Base-by-base conservation (phyloP, 225 moss, liverwort and hornwort species). In the Pleurozium schreberi region DNA sequence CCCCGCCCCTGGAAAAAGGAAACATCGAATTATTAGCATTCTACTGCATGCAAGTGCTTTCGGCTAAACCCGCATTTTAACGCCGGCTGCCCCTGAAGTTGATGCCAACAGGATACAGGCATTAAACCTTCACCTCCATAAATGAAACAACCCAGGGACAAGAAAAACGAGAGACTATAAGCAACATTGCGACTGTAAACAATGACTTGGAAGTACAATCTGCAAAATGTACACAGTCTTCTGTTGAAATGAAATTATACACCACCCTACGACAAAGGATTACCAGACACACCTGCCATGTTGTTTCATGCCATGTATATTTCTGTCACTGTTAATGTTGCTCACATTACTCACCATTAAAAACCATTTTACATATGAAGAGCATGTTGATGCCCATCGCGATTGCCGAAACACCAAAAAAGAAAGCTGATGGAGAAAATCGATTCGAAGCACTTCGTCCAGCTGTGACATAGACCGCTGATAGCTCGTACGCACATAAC, bases 371-470 rank as follows among this genome's bases (percentile, higher is more conserved):
- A 91, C 99, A 99, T 87, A 99, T 97, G 81, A 99, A 99, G 80
- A 99, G 96, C 99, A 99, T 99, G 87, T 99, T 99, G 84, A 99
- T 96, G 89, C 99, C 99, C 96, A 99, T 94, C 12, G 97, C 96
- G 80, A 99, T 97, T 64, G 99, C 99, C 65, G 99, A 97, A 47
- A 99, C 99, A 65, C 99, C 99, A 87, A 99, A 99, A 93, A 99
- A 99, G 91, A 99, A 99, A 85, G 96, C 99, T 66, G 99, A 99
- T 33, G 97, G 94, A 81, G 99, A 99, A 89, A 95, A 99, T 76
- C 93, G 94, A 69, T 85, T 92, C 38, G 97, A 97, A 87, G 99
- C 96, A 95, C 95, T 95, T 91, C 96, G 97, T 88, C 99, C 99
- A 64, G 99, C 99, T 89, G 97, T 97, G 86, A 99, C 96, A 93